Evolutionary conservation across 257 asterid genomes (phyloP).

Genomic region (Nicotiana tomentosiformis): DNA sequence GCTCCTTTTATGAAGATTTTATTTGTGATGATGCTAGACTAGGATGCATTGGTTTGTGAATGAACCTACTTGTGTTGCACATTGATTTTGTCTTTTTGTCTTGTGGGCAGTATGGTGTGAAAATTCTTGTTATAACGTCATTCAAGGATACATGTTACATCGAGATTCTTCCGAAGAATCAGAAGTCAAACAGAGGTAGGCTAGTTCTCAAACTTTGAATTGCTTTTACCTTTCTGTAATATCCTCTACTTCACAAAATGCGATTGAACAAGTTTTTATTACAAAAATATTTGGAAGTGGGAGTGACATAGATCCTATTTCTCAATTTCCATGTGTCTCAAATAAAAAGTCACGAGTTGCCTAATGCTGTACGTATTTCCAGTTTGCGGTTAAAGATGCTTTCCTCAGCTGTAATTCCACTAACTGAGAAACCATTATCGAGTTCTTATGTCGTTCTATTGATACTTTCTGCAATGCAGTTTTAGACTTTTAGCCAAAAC

Average conservation of each 20-base stretch:
- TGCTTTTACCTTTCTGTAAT: background rate
- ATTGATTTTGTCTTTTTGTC: slow-evolving; percentile 16
- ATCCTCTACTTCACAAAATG: background rate
- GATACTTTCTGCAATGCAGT: background rate
- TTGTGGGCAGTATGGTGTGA: slow-evolving; percentile 72
- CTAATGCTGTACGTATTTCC: background rate
- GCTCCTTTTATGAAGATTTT: background rate
- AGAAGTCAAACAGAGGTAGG: slow-evolving; percentile 81
- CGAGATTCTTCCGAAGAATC: slow-evolving; percentile 84
- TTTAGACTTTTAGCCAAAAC: background rate
- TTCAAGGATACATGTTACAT: slow-evolving; percentile 90
- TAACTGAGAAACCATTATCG: background rate
- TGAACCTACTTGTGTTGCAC: slow-evolving; percentile 9
- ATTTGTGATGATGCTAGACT: background rate
- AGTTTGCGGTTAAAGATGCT: background rate
- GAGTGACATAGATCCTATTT: background rate
- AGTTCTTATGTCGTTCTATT: background rate
- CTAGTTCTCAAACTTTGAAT: background rate
- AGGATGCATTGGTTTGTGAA: slow-evolving; percentile 4
- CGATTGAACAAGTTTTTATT: background rate
- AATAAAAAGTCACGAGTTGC: background rate
- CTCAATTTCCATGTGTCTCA: background rate
- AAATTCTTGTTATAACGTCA: slow-evolving; percentile 76
- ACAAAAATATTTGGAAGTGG: background rate
- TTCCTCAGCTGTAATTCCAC: background rate